Evolutionary conservation across 2,329 filamentous ascomycete genomes (phyloP).

Genomic region (Fusarium sp.): DNA sequence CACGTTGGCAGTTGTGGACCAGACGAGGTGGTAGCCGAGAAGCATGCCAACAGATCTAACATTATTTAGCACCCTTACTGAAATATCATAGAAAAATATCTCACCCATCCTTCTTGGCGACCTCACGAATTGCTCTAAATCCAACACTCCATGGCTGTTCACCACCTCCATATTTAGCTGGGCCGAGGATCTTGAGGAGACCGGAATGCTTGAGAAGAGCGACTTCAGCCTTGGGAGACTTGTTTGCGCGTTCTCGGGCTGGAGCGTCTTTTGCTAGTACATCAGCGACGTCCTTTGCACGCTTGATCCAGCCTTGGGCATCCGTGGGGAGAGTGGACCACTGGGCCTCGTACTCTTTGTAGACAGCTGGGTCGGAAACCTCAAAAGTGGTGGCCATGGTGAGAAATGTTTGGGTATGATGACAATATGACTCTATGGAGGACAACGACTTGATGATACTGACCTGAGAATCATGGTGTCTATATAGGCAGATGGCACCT

Average conservation of each 20-base stretch:
- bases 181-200: conserved; percentile 53
- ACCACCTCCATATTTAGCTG: conserved; percentile 56
- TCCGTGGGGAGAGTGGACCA: neutral
- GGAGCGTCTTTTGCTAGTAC: conserved; percentile 12
- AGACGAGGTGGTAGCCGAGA: conserved; percentile 15
- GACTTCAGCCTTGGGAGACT: conserved; percentile 55
- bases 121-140: conserved; percentile 69
- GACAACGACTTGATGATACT: neutral
- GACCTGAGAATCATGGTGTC: neutral
- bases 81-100: neutral
- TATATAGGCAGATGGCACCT: neutral
- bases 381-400: neutral
- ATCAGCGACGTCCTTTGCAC: conserved; percentile 27
- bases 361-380: neutral
- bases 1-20: conserved; percentile 16
- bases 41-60: conserved; percentile 70
- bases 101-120: conserved; percentile 72
- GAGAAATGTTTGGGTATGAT: neutral
- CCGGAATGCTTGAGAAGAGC: conserved; percentile 56
- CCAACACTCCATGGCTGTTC: conserved; percentile 60
- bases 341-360: neutral
- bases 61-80: neutral
- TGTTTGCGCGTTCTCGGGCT: conserved; percentile 53
- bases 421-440: neutral
- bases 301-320: conserved; percentile 51